These are phyloP conservation scores for Malus sieversii DNA, from an alignment of 306 rosid genomes.

Conservation along the genomic window DNA sequence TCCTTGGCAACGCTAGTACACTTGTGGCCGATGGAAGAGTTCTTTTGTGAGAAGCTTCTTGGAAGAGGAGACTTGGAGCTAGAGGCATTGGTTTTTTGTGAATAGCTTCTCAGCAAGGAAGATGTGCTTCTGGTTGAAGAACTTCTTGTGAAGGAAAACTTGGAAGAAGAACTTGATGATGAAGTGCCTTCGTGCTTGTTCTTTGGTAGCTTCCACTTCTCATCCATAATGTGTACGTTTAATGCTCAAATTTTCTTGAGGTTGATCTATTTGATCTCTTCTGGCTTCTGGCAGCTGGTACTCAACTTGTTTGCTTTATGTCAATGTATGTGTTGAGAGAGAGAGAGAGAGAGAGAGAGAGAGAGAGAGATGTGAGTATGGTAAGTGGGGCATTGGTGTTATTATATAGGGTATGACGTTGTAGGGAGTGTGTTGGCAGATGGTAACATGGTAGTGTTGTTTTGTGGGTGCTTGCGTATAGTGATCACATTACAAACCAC, in stretches of 20 bases:
- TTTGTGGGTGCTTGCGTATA: neutral
- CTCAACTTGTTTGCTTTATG: constrained; percentile 1
- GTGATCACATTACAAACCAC: neutral
- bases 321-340: neutral
- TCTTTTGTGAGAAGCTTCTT: constrained; percentile 64
- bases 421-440: neutral
- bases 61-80: constrained; percentile 45
- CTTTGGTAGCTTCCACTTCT: constrained; percentile 78
- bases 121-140: constrained; percentile 51
- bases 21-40: constrained; percentile 56
- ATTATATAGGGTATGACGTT: neutral
- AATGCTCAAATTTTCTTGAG: neutral
- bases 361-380: neutral
- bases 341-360: neutral
- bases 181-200: constrained; percentile 31
- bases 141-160: constrained; percentile 59
- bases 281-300: neutral
- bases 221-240: constrained; percentile 46
- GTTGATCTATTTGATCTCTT: neutral
- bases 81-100: constrained; percentile 45
- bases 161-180: constrained; percentile 26
- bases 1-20: constrained; percentile 79
- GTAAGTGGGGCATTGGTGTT: constrained; percentile 6
- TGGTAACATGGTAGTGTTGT: neutral
- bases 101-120: constrained; percentile 50